Evolutionary conservation across 2,329 filamentous ascomycete species (phyloP).

Genomic region (Metarhizium humberi): DNA sequence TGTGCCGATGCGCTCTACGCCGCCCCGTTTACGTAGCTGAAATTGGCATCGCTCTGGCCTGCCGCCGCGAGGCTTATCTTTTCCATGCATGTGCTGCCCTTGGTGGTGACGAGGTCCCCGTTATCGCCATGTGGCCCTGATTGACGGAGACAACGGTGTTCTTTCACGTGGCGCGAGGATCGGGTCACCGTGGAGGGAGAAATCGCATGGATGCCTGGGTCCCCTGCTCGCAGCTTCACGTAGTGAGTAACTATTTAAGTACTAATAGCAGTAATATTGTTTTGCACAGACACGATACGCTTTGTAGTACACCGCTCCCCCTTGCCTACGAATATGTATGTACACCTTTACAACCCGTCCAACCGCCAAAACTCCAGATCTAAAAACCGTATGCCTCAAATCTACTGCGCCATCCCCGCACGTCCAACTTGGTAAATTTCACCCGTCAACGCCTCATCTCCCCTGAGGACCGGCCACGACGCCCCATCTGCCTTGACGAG

Average conservation of each 20-base stretch:
- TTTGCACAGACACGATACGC: not conserved
- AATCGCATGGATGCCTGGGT: too few species aligned
- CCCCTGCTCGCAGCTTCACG: too few species aligned
- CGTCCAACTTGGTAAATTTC: conserved; percentile 87
- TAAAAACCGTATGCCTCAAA: not conserved
- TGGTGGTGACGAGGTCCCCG: not conserved
- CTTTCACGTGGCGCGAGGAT: not conserved
- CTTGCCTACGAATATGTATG: not conserved
- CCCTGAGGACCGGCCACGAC: conserved; percentile 78
- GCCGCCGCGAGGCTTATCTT: not conserved
- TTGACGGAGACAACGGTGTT: too few species aligned
- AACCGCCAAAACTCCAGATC: not conserved
- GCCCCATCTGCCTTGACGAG: conserved; percentile 62
- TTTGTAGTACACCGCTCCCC: not conserved
- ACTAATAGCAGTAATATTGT: not conserved
- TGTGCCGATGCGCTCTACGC: not conserved
- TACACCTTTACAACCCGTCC: not conserved
- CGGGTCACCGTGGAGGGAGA: not conserved
- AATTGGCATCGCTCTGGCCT: conserved; percentile 18
- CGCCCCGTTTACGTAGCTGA: conserved; percentile 25
- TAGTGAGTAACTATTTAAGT: not conserved
- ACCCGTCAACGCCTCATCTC: conserved; percentile 57
- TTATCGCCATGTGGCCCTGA: not conserved
- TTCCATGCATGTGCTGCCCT: not conserved
- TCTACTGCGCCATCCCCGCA: conserved; percentile 41